Base-by-base conservation (phyloP, 805 yeast genomes). In the Yueomyces sinensis region DNA sequence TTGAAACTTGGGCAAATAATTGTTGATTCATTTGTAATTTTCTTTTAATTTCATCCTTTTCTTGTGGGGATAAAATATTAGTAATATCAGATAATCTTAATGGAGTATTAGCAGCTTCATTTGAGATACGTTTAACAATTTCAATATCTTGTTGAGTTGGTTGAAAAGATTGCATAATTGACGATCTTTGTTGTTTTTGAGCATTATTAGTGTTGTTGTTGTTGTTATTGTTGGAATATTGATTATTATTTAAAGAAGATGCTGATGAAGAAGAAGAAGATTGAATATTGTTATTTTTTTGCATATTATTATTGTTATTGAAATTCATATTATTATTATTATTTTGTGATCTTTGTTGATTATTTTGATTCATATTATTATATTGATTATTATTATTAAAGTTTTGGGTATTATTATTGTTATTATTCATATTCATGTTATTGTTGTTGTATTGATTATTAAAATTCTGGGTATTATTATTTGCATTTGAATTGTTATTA, bases 81-180 rank as follows among this genome's bases (percentile, higher is more conserved):
- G 91, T 76, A 35, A 80, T 66, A 46, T 80, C 82, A 36, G 74
- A 73, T 38, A 82, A 54, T 29, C 74, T 70, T 27, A 82, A 69
- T 9, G 82, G 79, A 32, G 76, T 72, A 18, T 70, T 63, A 0
- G 80, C 64, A 2, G 80, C 86, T 40, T 81, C 93, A 24, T 73
- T 78, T 37, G 76, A 66, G 30, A 86, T 68, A 37, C 67, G 68
- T 39, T 75, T 69, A 41, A 84, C 65, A 38, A 65, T 70, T 41
- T 65, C 57, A 63, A 72, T 73, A 63, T 71, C 82, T 41, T 72
- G 83, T 29, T 70, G 81, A 16, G 78, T 57, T 61, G 50, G 74
- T 22, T 51, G 51, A 36, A 50, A 40, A n/a, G 47, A 41, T 34
- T 54, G 52, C 17, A 36, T 19, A 15, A 25, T 14, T 29, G 39